Percentiles rank a stretch among this genome's conserved stretches.
Evolutionary conservation across 1,284 basidiomycete genomes (phyloP).

Genomic region (Leccinum pallidistipes): DNA sequence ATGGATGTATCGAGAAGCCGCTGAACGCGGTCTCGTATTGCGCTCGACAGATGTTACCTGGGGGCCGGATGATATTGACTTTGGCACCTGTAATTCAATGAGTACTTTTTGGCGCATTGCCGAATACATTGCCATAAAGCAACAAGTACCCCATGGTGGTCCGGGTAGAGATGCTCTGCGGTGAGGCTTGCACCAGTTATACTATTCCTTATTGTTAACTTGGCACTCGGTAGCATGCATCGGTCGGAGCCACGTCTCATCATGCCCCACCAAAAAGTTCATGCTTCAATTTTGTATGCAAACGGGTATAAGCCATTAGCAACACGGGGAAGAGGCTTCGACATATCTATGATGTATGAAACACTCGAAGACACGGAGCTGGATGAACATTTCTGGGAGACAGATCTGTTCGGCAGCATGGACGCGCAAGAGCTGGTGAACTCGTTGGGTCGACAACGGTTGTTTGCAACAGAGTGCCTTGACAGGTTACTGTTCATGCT

Average conservation of each 20-base stretch:
- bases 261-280: not conserved
- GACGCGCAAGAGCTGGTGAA: not conserved
- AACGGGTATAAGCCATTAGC: not conserved
- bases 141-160: not conserved
- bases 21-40: conserved; percentile 9
- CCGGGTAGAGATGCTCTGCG: not conserved
- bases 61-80: conserved; percentile 14
- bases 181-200: not conserved
- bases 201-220: not conserved
- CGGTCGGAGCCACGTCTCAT: not conserved
- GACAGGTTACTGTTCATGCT: not conserved
- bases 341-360: not conserved
- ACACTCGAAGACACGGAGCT: not conserved
- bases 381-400: not conserved
- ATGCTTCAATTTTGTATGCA: not conserved
- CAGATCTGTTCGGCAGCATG: not conserved
- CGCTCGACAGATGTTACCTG: conserved; percentile 15
- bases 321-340: not conserved
- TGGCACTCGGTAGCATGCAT: not conserved
- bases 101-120: conserved; percentile 11
- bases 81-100: conserved; percentile 18
- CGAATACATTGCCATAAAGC: conserved; percentile 17
- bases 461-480: not conserved
- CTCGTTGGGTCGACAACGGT: not conserved
- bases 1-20: conserved; percentile 24